Conservation (phyloP, 2,329 filamentous ascomycete species). For the Ramularia endophylla region DNA sequence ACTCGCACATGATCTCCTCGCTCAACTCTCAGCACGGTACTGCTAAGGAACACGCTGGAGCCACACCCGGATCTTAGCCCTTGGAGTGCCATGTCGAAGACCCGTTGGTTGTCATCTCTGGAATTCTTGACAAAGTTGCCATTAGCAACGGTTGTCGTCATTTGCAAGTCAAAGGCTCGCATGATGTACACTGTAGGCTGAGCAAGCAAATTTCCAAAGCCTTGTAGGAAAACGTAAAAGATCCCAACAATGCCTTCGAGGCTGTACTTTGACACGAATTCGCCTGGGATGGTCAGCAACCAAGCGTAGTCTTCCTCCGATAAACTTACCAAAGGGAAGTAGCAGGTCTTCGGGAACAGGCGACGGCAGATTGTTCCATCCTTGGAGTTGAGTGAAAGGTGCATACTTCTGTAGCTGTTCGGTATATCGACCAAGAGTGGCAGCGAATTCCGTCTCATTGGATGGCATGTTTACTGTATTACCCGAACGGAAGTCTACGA, state of each 20-base stretch:
- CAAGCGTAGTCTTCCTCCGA: no score
- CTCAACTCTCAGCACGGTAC: constrained; percentile 14
- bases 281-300: no score
- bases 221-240: constrained; percentile 39
- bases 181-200: constrained; percentile 44
- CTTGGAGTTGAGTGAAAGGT: background rate
- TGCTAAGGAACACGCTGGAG: background rate
- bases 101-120: background rate
- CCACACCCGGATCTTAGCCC: background rate
- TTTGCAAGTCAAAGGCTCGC: background rate
- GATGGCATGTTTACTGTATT: background rate
- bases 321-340: constrained; percentile 44
- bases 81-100: constrained; percentile 3
- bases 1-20: constrained; percentile 22
- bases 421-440: background rate
- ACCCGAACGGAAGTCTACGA: background rate
- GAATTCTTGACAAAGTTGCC: background rate
- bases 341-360: constrained; percentile 43
- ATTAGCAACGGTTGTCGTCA: background rate
- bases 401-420: constrained; percentile 24
- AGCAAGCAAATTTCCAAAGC: constrained; percentile 41
- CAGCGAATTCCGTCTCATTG: background rate
- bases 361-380: constrained; percentile 38
- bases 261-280: constrained; percentile 46
- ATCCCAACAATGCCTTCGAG: constrained; percentile 38